These are phyloP conservation scores for Bruguiera parviflora DNA, from an alignment of 345 rosid species.

Conservation along the genomic window DNA sequence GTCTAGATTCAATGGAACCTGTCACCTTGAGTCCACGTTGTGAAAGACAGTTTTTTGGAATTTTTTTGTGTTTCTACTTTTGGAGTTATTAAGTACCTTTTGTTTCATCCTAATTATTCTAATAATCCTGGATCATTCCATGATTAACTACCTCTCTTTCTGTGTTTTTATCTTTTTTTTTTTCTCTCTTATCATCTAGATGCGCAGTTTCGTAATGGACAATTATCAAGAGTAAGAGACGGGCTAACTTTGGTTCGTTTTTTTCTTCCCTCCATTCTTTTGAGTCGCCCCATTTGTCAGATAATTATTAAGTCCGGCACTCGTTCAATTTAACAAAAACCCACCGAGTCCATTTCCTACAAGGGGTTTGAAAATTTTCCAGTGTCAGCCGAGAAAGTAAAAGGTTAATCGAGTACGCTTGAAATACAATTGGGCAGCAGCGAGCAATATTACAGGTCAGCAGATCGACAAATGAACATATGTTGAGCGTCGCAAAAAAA, in stretches of 20 bases:
- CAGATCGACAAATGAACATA: too few relatives aligned
- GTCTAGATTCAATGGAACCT: slow-evolving; percentile 46
- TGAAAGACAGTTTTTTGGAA: not conserved
- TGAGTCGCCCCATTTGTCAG: too few relatives aligned
- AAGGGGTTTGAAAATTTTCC: slow-evolving; percentile 17
- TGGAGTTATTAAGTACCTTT: slow-evolving; percentile 3
- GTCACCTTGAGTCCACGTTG: not conserved
- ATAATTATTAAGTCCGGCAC: too few relatives aligned
- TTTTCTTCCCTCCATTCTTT: too few relatives aligned
- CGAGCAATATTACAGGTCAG: too few relatives aligned
- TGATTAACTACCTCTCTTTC: not conserved
- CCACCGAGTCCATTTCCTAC: slow-evolving; percentile 12
- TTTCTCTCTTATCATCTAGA: slow-evolving; percentile 1
- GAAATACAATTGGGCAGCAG: too few relatives aligned
- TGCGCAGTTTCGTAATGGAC: not conserved
- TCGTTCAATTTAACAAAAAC: slow-evolving; percentile 11
- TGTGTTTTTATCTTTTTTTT: not conserved
- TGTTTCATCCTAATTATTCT: not conserved
- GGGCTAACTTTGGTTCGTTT: not conserved
- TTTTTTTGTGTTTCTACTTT: not conserved
- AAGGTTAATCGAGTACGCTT: not conserved
- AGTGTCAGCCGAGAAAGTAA: slow-evolving; percentile 26
- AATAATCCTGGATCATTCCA: not conserved
- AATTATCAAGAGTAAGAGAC: not conserved
- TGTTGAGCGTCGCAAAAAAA: too few relatives aligned